phyloP scores from a whole-genome alignment of 768 basidiomycete species.

The Hypsizygus marmoreus region DNA sequence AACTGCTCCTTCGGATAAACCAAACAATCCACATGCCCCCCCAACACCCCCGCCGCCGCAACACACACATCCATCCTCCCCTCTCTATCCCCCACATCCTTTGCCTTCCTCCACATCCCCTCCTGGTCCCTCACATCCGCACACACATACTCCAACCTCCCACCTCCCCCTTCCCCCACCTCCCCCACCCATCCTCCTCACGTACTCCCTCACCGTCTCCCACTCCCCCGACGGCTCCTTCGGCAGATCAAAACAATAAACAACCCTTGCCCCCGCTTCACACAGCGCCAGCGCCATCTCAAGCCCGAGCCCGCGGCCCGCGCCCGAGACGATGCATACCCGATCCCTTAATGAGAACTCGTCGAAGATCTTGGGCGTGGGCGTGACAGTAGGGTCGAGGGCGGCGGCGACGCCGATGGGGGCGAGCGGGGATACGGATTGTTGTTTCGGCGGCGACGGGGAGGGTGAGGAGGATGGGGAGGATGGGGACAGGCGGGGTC shows the following conservation, averaged over 20 bases:
- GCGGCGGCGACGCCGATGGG: slow-evolving; percentile 68
- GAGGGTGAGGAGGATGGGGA: neutral
- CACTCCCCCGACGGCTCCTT: slow-evolving; percentile 58
- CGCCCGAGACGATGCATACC: slow-evolving; percentile 65
- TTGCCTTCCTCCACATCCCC: slow-evolving; percentile 53
- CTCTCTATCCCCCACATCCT: slow-evolving; percentile 66
- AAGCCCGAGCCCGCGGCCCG: slow-evolving; percentile 71
- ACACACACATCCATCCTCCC: slow-evolving; percentile 74
- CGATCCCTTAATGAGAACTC: slow-evolving; percentile 60
- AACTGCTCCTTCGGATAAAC: slow-evolving; percentile 68
- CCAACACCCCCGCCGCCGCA: slow-evolving; percentile 77
- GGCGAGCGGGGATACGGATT: slow-evolving; percentile 54
- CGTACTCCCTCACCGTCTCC: slow-evolving; percentile 52
- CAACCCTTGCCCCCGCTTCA: slow-evolving; percentile 69
- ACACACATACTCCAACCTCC: slow-evolving; percentile 58
- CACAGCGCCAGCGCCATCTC: slow-evolving; percentile 78
- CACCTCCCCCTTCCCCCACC: no score
- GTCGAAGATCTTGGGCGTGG: slow-evolving; percentile 55
- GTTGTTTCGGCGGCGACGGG: slow-evolving; percentile 32
- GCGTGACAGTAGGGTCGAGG: slow-evolving; percentile 34
- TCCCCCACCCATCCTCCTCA: slow-evolving; percentile 46
- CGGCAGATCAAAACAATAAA: slow-evolving; percentile 73
- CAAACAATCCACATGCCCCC: slow-evolving; percentile 59
- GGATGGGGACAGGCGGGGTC: neutral
- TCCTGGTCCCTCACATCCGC: slow-evolving; percentile 69